Base-by-base conservation (phyloP, 2,329 filamentous ascomycete species). In the Didymella arachidicola region DNA sequence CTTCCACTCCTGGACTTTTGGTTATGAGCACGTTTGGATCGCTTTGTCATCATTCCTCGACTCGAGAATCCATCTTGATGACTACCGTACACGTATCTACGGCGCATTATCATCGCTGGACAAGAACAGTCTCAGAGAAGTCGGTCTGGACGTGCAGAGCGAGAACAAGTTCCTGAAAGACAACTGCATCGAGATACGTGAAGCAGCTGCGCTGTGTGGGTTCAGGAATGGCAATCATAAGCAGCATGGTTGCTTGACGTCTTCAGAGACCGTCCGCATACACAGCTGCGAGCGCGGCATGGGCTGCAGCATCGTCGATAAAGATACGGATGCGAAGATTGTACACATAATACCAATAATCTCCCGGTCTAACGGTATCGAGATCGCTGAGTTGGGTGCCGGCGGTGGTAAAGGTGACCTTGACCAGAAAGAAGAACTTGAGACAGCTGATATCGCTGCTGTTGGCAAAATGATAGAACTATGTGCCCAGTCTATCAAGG, bases 1-100 rank as follows among this genome's bases (percentile, higher is more conserved):
- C 73, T 84, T 98, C 44, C 86, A 93, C 56, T 86, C 92, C 0
- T 97, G 93, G 93, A 97, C 94, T 0, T 95, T 95, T 71, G 91
- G 91, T 0, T 97, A 97, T 63, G 93, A 98, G 73, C 90, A 96
- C 51, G 92, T 97, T 0, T 97, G 93, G 93, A 81, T 93, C 58
- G 89, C 92, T 0, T 78, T 98, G 0, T 88, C 92, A 0, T 84
- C 87, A 22, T 86, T 87, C 11, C 79, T 97, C 0, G 78, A 85
- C 6, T 89, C 88, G 0, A 67, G 89, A 81, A 85, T 97, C 2
- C 94, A 97, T 68, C 86, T 97, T 2, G 92, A 96, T 71, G 80
- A 86, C 16, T 97, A 97, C 72, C 92, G 93, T 65, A 81, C 89
- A 69, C 78, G 83, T 1, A 81, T 97, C 0, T 97, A 96, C 70